Base-by-base conservation (phyloP, 2,329 filamentous ascomycete genomes). In the Metarhizium sp. region DNA sequence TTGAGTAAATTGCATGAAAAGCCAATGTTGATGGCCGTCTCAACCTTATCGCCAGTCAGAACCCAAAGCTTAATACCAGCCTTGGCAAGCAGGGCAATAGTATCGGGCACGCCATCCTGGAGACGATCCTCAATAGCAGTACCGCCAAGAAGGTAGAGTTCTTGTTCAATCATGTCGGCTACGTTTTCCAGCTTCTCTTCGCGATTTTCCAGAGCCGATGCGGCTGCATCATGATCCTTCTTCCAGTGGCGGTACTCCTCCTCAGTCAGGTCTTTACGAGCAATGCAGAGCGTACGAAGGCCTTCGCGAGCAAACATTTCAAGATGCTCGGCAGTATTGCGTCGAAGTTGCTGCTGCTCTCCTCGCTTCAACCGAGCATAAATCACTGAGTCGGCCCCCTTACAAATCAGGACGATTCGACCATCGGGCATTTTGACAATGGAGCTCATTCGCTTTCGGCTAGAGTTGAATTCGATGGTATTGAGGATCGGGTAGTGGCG, bases 41-140 rank as follows among this genome's bases (percentile, higher is more conserved):
- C 94, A 36, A 97, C 92, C 73, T 97, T 99, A 78, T 99, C 94
- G 60, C 95, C 94, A 16, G 94, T 99, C 60, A 99, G 76, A 54
- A 99, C 94, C 94, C 94, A 99, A 7, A 99, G 82, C 73, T 99
- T 99, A 72, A 99, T 96, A 69, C 95, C 95, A 54, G 94, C 94
- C 65, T 91, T 84, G 34, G 87, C 92, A 53, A 99, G 84, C 48
- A 99, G 75, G 52, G 87, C 88, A 64, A 99, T 99, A 0, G 94
- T 92, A 67, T 97, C 94, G 6, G 94, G 94, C 3, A 99, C 94
- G 57, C 92, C 94, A 63, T 99, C 94, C 72, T 99, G 94, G 32
- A 99, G 79, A 63, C 92, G 85, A 77, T 99, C 94, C 72, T 99
- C 94, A 62, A 99, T 99, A 46, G 94, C 94, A 18, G 94, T 99